Evolutionary conservation across 1,139 yeast species (phyloP).

Genomic region (Saccharomyces hybrid): DNA sequence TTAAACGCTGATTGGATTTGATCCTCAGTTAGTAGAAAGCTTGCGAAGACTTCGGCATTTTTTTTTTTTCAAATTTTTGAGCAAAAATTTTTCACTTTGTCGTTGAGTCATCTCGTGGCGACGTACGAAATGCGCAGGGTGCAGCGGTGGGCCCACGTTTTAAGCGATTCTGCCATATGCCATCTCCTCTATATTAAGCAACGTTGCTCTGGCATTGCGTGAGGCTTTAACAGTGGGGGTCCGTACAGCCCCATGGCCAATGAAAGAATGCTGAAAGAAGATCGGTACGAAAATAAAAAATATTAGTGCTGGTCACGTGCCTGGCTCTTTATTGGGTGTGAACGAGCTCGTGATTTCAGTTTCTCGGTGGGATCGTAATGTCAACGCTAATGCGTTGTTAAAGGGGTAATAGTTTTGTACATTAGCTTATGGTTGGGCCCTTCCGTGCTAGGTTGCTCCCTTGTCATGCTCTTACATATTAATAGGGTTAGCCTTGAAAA

Average conservation of each 20-base stretch:
- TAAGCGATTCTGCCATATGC: not conserved
- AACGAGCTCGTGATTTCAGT: not conserved
- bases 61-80: not conserved
- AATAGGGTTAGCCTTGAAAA: too few relatives aligned
- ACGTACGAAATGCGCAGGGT: conserved; percentile 1
- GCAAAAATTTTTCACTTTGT: not conserved
- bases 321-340: not conserved
- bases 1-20: not conserved
- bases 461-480: not conserved
- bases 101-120: not conserved
- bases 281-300: not conserved
- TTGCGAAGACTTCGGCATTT: not conserved
- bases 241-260: not conserved
- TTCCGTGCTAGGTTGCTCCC: not conserved
- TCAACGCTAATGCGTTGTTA: too few relatives aligned
- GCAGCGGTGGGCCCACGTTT: not conserved
- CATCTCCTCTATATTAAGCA: not conserved
- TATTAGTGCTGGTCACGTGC: not conserved
- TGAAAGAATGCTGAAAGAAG: not conserved
- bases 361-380: not conserved
- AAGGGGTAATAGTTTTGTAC: not conserved
- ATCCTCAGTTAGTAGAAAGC: not conserved
- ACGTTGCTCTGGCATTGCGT: not conserved
- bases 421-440: not conserved
- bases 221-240: not conserved